Evolutionary conservation across 768 basidiomycete genomes (phyloP).

Genomic region (Auricularia cornea): DNA sequence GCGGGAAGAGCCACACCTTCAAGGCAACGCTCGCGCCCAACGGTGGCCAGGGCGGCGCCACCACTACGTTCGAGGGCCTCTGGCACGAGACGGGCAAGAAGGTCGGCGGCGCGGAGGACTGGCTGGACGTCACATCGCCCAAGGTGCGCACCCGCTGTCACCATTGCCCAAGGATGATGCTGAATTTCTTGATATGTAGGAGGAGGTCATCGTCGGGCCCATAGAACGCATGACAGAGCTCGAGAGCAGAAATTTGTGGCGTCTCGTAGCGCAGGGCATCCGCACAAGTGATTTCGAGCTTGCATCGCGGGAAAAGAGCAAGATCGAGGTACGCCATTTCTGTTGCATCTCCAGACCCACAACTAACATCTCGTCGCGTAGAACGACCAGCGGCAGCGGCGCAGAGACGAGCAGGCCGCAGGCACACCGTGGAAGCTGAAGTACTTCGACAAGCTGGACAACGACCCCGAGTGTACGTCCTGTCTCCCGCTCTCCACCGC

Average conservation of each 20-base stretch:
- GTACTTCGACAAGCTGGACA: constrained; percentile 65
- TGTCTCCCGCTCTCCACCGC: background rate
- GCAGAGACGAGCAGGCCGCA: constrained; percentile 73
- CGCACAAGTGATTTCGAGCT: constrained; percentile 83
- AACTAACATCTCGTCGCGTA: no score
- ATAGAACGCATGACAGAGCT: constrained; percentile 33
- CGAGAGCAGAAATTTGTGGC: constrained; percentile 84
- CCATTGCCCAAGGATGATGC: no score
- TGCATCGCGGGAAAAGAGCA: constrained; percentile 81
- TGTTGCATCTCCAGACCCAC: background rate
- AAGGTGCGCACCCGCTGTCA: constrained; percentile 27
- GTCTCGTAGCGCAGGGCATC: constrained; percentile 82
- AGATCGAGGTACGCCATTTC: constrained; percentile 62
- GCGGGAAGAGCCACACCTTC: constrained; percentile 88
- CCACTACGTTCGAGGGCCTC: constrained; percentile 54
- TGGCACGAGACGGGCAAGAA: constrained; percentile 67
- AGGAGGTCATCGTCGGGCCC: constrained; percentile 60
- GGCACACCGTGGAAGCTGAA: constrained; percentile 65
- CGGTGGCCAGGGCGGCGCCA: constrained; percentile 28
- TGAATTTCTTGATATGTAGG: constrained; percentile 13
- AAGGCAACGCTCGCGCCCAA: constrained; percentile 66
- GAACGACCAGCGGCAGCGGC: constrained; percentile 88
- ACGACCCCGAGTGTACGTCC: constrained; percentile 61
- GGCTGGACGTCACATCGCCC: constrained; percentile 67
- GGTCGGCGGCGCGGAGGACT: constrained; percentile 33